phyloP scores from a whole-genome alignment of 192 early-diverging fungal species.

The Backusella macrospora region DNA sequence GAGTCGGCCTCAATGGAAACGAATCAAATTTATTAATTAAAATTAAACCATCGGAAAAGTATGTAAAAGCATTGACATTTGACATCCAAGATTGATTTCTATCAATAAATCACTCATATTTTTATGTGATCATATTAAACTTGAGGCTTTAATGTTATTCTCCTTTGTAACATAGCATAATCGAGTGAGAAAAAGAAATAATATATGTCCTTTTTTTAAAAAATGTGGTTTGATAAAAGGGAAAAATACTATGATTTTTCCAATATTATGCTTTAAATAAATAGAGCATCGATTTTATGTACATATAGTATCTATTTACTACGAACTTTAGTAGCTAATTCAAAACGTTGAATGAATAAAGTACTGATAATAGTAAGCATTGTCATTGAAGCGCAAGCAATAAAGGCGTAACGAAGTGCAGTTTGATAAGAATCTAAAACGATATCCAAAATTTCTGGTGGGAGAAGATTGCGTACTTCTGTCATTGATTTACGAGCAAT shows the following conservation, averaged over 20 bases:
- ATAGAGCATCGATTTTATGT: background rate
- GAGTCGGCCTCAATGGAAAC: too few species aligned
- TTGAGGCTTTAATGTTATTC: too few species aligned
- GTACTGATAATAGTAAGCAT: slow-evolving; percentile 18
- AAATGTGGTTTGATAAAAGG: too few species aligned
- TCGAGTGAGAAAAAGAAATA: too few species aligned
- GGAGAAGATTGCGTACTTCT: slow-evolving; percentile 28
- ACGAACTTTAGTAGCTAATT: slow-evolving; percentile 25
- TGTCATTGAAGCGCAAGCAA: slow-evolving; percentile 18
- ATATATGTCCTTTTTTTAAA: too few species aligned
- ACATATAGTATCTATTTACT: background rate
- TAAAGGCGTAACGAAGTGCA: slow-evolving; percentile 24
- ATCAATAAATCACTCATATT: too few species aligned
- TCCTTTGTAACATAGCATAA: too few species aligned
- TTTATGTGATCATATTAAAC: too few species aligned
- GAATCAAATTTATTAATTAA: too few species aligned
- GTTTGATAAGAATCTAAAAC: slow-evolving; percentile 30
- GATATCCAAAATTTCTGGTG: slow-evolving; percentile 25
- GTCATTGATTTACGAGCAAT: slow-evolving; percentile 39
- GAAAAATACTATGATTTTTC: background rate
- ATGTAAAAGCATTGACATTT: too few species aligned
- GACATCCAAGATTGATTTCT: too few species aligned
- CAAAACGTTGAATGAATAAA: slow-evolving; percentile 29
- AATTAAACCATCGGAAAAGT: too few species aligned
- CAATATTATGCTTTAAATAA: background rate